Conservation (phyloP, 495 filamentous ascomycete species). For the Aspergillus ellipticus region DNA sequence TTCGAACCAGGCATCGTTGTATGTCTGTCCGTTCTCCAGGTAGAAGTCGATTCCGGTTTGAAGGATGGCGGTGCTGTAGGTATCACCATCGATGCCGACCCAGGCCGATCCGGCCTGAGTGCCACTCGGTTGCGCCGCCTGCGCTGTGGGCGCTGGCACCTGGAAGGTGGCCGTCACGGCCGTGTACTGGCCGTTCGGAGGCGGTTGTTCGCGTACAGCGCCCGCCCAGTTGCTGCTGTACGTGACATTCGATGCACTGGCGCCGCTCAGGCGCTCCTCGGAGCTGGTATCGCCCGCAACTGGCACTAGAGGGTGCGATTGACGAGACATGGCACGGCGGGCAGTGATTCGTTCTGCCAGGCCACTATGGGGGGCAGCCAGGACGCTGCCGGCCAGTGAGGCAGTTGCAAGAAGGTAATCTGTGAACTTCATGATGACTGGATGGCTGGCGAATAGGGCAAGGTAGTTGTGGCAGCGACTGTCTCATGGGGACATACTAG, state of each 20-base stretch:
- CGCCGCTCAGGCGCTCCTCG: slow-evolving; percentile 16
- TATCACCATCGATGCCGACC: slow-evolving; percentile 62
- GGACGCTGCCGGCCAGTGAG: slow-evolving; percentile 20
- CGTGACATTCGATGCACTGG: slow-evolving; percentile 26
- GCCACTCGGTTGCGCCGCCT: slow-evolving; percentile 14
- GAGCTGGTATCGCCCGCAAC: slow-evolving; percentile 12
- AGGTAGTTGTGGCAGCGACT: neutral
- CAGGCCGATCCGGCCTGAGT: slow-evolving; percentile 55
- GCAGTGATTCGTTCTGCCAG: slow-evolving; percentile 26
- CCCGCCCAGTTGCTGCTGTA: slow-evolving; percentile 63
- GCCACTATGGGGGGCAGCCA: slow-evolving; percentile 26
- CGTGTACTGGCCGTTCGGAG: slow-evolving; percentile 43
- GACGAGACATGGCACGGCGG: slow-evolving; percentile 27
- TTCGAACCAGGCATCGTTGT: slow-evolving; percentile 61
- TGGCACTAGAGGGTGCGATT: slow-evolving; percentile 21
- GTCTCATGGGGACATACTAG: neutral
- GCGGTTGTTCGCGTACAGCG: slow-evolving; percentile 45
- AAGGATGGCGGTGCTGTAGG: slow-evolving; percentile 53
- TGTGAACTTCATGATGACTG: slow-evolving; percentile 28
- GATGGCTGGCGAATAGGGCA: neutral
- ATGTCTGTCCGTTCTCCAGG: slow-evolving; percentile 30
- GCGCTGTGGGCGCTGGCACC: slow-evolving; percentile 48
- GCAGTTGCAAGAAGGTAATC: slow-evolving; percentile 19
- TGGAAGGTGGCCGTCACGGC: slow-evolving; percentile 53
- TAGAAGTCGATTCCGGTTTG: slow-evolving; percentile 61